These are phyloP conservation scores for Crithidia fasciculata DNA, from an alignment of 208 protist species.

Conservation along the genomic window DNA sequence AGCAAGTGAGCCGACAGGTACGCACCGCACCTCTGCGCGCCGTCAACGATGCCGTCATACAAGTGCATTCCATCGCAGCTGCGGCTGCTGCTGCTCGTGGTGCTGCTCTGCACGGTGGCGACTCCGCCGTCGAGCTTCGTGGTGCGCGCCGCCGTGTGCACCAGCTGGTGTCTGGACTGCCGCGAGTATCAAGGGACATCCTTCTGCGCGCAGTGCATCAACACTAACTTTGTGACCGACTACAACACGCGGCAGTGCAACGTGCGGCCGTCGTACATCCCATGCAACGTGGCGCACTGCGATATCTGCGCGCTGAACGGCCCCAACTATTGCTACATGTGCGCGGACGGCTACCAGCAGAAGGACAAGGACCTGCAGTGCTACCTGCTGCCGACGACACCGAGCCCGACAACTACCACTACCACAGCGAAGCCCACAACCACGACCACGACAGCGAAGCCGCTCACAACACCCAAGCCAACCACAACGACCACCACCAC, in stretches of 20 bases:
- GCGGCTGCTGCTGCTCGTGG: not conserved
- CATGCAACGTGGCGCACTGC: constrained; percentile 1
- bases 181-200: not conserved
- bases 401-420: not conserved
- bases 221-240: not conserved
- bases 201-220: constrained; percentile 15
- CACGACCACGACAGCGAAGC: not conserved
- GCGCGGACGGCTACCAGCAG: constrained; percentile 11
- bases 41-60: too few species aligned
- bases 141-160: constrained; percentile 1
- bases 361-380: constrained; percentile 8
- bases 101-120: not conserved
- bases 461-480: not conserved
- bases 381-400: not conserved
- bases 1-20: too few species aligned
- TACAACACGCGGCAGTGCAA: constrained; percentile 11
- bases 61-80: too few species aligned
- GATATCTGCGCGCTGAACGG: constrained; percentile 3
- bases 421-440: not conserved
- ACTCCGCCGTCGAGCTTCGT: not conserved
- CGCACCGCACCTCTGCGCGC: too few species aligned
- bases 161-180: constrained; percentile 6
- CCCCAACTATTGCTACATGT: constrained; percentile 15
- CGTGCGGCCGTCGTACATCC: constrained; percentile 1
- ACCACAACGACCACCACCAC: constrained; percentile 4